These are phyloP conservation scores for Microascus cirrosus DNA, from an alignment of 2,329 filamentous ascomycete species.

Conservation along the genomic window DNA sequence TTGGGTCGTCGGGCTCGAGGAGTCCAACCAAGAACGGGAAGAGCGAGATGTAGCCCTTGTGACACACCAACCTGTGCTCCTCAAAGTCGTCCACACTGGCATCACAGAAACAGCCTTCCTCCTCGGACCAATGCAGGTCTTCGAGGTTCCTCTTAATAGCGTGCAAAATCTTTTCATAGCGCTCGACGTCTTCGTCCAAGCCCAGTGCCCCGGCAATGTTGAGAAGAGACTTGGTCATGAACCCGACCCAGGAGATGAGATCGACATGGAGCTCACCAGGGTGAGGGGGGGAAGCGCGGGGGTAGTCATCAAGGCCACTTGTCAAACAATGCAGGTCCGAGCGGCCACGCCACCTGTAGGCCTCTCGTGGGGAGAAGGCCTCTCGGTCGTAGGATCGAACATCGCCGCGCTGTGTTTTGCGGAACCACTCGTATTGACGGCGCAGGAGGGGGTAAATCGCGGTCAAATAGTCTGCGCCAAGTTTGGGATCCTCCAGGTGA, in stretches of 20 bases:
- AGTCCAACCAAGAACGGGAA: slow-evolving; percentile 87
- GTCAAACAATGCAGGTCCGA: slow-evolving; percentile 80
- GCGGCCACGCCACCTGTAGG: slow-evolving; percentile 88
- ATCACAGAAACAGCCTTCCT: slow-evolving; percentile 79
- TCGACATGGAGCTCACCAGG: slow-evolving; percentile 94
- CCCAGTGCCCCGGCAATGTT: slow-evolving; percentile 70
- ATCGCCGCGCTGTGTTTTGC: slow-evolving; percentile 80
- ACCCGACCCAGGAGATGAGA: slow-evolving; percentile 92
- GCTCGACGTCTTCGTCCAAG: slow-evolving; percentile 62
- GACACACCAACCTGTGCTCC: slow-evolving; percentile 79
- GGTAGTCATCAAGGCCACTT: slow-evolving; percentile 92
- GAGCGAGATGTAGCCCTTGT: slow-evolving; percentile 90
- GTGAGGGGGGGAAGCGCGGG: slow-evolving; percentile 83
- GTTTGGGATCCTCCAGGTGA: slow-evolving; percentile 55
- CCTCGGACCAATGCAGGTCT: slow-evolving; percentile 84
- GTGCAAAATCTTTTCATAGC: slow-evolving; percentile 59
- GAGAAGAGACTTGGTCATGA: slow-evolving; percentile 80
- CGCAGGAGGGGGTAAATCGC: slow-evolving; percentile 78
- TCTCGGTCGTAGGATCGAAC: slow-evolving; percentile 85
- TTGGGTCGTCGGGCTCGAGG: slow-evolving; percentile 60
- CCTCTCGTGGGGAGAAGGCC: slow-evolving; percentile 81
- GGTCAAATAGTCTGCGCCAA: slow-evolving; percentile 60
- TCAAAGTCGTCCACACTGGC: slow-evolving; percentile 93
- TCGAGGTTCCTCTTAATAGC: slow-evolving; percentile 80
- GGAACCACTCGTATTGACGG: slow-evolving; percentile 91